Conservation (phyloP, 495 filamentous ascomycete species). For the Penicillium parvum region DNA sequence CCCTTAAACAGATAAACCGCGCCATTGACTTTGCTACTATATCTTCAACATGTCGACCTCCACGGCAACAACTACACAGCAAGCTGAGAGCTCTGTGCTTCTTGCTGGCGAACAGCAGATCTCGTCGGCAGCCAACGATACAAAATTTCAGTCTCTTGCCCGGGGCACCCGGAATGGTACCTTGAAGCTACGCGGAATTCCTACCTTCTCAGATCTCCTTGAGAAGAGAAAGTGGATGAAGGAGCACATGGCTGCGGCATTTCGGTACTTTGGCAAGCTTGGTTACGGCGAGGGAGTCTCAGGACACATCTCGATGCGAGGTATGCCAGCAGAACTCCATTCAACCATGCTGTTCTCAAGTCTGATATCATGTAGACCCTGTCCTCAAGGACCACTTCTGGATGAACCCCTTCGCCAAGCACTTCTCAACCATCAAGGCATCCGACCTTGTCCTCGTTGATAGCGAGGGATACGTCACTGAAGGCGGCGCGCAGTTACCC, state of each 20-base stretch:
- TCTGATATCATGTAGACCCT: constrained; percentile 15
- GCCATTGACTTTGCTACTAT: no score
- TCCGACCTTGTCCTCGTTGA: constrained; percentile 50
- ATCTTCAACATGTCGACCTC: constrained; percentile 21
- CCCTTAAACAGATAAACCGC: not conserved
- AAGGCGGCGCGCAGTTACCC: constrained; percentile 46
- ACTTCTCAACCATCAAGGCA: constrained; percentile 52
- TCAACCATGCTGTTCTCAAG: not conserved
- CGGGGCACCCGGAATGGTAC: constrained; percentile 38
- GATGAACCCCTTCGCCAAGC: constrained; percentile 60
- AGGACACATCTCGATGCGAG: constrained; percentile 55
- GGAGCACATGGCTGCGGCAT: constrained; percentile 69
- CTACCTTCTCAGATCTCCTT: constrained; percentile 53
- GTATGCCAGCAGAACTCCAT: constrained; percentile 12
- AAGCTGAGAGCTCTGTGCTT: constrained; percentile 14
- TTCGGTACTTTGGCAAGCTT: constrained; percentile 63
- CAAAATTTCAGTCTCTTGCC: constrained; percentile 36
- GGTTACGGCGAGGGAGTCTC: constrained; percentile 70
- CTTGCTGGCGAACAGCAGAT: constrained; percentile 22
- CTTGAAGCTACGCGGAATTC: constrained; percentile 50
- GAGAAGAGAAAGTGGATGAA: constrained; percentile 65
- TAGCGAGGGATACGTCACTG: constrained; percentile 43
- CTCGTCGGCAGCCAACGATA: constrained; percentile 21
- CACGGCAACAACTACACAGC: constrained; percentile 13
- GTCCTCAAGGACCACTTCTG: constrained; percentile 50